phyloP scores from a whole-genome alignment of 345 rosid species.

The Corchorus capsularis region DNA sequence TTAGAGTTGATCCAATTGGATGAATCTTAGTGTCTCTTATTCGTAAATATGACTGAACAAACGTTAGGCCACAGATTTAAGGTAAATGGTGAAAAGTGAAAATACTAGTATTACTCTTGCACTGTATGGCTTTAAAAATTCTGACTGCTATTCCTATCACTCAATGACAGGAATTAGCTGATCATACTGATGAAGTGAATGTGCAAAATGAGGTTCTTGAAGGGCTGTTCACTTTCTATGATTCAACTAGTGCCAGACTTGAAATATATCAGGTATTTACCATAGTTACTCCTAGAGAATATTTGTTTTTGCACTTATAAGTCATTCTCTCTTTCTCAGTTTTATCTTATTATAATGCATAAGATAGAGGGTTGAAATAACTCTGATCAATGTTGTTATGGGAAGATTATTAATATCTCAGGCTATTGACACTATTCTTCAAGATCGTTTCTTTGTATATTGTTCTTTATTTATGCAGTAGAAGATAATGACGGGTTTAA shows the following conservation, averaged over 20 bases:
- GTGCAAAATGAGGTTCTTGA: constrained; percentile 82
- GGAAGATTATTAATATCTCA: no score
- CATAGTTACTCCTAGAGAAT: neutral
- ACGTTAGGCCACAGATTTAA: neutral
- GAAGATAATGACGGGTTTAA: constrained; percentile 12
- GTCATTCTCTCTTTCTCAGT: neutral
- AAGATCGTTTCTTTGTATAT: neutral
- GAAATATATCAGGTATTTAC: constrained; percentile 81
- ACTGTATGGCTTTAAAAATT: neutral
- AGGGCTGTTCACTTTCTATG: constrained; percentile 88
- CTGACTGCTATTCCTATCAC: constrained; percentile 15
- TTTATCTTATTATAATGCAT: no score
- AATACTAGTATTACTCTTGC: neutral
- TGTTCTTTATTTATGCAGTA: neutral
- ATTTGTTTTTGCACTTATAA: neutral
- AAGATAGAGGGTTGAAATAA: no score
- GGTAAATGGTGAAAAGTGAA: neutral
- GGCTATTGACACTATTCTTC: no score
- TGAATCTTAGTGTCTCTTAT: neutral
- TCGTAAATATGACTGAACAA: constrained; percentile 1
- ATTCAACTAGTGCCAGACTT: constrained; percentile 72
- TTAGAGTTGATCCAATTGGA: neutral
- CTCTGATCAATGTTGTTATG: no score
- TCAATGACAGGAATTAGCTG: constrained; percentile 78
- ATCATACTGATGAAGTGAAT: constrained; percentile 71